Evolutionary conservation across 495 filamentous ascomycete genomes (phyloP).

Genomic region (Lasiosphaeria miniovina): DNA sequence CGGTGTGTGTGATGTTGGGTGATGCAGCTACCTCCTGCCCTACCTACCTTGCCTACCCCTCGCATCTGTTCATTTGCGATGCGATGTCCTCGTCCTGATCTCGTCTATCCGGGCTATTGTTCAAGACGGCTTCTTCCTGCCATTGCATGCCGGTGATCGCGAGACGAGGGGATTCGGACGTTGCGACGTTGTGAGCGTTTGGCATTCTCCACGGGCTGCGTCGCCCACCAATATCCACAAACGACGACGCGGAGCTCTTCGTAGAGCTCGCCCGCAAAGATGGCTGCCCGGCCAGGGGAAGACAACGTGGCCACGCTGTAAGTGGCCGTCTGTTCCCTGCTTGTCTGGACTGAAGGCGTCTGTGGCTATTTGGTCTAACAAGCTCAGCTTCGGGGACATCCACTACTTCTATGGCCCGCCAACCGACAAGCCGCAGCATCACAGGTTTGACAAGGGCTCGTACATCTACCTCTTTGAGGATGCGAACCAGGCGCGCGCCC

Average conservation of each 20-base stretch:
- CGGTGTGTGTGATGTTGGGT: too few species aligned
- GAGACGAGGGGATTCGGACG: too few species aligned
- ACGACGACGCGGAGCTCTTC: background rate
- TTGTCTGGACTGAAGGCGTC: background rate
- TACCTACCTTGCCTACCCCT: too few species aligned
- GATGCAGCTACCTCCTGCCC: too few species aligned
- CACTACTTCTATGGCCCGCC: conserved; percentile 85
- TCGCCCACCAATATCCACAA: too few species aligned
- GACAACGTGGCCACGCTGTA: conserved; percentile 77
- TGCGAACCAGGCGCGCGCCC: conserved; percentile 60
- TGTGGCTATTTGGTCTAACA: conserved; percentile 12
- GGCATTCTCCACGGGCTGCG: too few species aligned
- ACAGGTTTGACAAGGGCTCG: conserved; percentile 85
- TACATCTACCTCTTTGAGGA: conserved; percentile 87
- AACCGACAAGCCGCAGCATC: conserved; percentile 65
- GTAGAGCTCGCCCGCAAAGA: conserved; percentile 32
- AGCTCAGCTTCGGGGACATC: conserved; percentile 76
- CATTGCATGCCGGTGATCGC: too few species aligned
- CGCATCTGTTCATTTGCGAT: too few species aligned
- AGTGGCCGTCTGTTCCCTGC: conserved; percentile 32
- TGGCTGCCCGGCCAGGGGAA: conserved; percentile 78
- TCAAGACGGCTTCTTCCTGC: too few species aligned
- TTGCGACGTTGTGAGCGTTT: too few species aligned
- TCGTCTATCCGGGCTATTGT: too few species aligned
- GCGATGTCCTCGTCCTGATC: too few species aligned